A percentile compares a stretch with the other conserved stretches of the same genome.
phyloP scores from a whole-genome alignment of 2,329 filamentous ascomycete species.

The Juglanconis sp. region DNA sequence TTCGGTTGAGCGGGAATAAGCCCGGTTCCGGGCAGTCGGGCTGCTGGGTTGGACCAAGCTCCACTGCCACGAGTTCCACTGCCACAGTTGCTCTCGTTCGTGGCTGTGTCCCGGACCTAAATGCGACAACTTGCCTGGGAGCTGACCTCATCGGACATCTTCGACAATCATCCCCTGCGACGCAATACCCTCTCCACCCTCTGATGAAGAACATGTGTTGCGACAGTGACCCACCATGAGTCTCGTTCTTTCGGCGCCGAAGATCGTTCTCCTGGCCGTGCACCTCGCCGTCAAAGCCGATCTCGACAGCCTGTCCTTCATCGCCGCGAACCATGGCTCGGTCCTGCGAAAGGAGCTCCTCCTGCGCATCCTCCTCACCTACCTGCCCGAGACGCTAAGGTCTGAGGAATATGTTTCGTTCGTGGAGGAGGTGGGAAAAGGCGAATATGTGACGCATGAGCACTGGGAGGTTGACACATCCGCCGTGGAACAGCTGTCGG shows the following conservation, averaged over 20 bases:
- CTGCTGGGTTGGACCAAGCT: too few species aligned
- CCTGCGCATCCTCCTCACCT: constrained; percentile 71
- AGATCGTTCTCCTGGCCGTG: constrained; percentile 70
- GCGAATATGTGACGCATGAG: constrained; percentile 38
- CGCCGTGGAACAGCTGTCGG: constrained; percentile 54
- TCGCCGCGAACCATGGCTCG: constrained; percentile 54
- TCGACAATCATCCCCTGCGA: background rate
- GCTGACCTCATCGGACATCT: background rate
- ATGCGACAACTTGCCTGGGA: background rate
- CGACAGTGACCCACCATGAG: constrained; percentile 32
- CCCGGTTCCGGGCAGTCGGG: too few species aligned
- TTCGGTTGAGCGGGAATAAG: too few species aligned
- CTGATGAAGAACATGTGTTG: constrained; percentile 14
- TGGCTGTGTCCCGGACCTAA: background rate
- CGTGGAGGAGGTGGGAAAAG: constrained; percentile 53
- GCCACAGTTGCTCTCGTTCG: background rate
- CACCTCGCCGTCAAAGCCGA: constrained; percentile 66
- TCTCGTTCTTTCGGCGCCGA: constrained; percentile 57
- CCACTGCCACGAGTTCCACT: background rate
- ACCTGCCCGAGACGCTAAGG: constrained; percentile 68
- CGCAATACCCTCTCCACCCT: background rate
- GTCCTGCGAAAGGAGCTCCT: constrained; percentile 63
- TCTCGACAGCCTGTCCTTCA: constrained; percentile 56
- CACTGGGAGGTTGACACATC: constrained; percentile 51
- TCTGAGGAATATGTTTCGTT: constrained; percentile 62